Base-by-base conservation (phyloP, 31 red algal species). In the Odonthalia washingtoniensis region DNA sequence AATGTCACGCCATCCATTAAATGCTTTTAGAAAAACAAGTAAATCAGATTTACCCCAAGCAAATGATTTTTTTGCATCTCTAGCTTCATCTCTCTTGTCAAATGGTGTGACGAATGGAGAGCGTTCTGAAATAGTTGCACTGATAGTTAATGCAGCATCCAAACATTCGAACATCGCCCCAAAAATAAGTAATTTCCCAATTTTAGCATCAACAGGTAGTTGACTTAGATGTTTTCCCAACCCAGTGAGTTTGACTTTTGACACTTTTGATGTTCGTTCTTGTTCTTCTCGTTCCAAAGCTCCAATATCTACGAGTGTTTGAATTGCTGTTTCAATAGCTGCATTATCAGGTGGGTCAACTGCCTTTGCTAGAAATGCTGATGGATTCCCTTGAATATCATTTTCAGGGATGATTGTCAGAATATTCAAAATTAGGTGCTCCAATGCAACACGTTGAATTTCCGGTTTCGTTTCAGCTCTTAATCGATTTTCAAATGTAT, bases 181-280 rank as follows among this genome's bases (percentile, higher is more conserved):
- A 65, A 84, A 97, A 53, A 97, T 89, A 2, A 95, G 28, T 1
- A 98, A 69, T 78, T 98, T 98, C 17, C 96, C 96, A 39, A 98
- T 70, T 60, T 84, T 70, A 61, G 93, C 89, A 66, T 98, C 96
- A 1, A 98, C 84, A n/a, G 96, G 96, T 42, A 98, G 33, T 5
- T 77, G 68, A 18, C 92, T 65, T 30, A 98, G 82, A 70, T 93
- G 92, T 38, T 62, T 75, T 24, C 96, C 96, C 16, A 98, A 69
- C 4, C 92, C 88, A 32, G 96, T 95, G 21, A 94, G 70, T 67
- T 82, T 35, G 18, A 91, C 93, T 57, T 21, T 9, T 14, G 12
- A 21, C 21, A 14, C 49, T 14, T 9, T 57, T 9, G 21, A 21
- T 9, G 9, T 57, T 21, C 12, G 21, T 57, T 57, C 21, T 57